Conservation (phyloP, 805 yeast species). For the Ogataea zsoltii region DNA sequence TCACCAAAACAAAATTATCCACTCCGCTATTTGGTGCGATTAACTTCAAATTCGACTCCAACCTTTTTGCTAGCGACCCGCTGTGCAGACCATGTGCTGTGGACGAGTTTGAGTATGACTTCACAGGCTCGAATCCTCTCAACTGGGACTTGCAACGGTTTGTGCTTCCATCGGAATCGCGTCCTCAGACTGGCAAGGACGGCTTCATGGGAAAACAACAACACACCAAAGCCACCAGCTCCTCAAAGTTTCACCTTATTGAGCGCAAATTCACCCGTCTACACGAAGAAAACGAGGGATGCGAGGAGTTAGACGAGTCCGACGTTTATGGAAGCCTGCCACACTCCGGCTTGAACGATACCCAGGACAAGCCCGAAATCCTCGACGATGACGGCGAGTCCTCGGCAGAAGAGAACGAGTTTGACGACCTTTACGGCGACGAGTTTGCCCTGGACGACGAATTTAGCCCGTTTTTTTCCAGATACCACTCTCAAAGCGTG, state of each 20-base stretch:
- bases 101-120: slow-evolving; percentile 33
- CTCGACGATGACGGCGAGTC: slow-evolving; percentile 10
- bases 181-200: neutral
- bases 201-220: neutral
- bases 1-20: neutral
- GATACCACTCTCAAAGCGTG: slow-evolving; percentile 5
- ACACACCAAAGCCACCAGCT: neutral
- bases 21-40: neutral
- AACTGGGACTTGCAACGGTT: slow-evolving; percentile 32
- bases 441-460: slow-evolving; percentile 30
- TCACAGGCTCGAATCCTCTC: slow-evolving; percentile 29
- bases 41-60: neutral
- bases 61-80: slow-evolving; percentile 2
- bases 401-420: slow-evolving; percentile 16
- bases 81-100: slow-evolving; percentile 30
- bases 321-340: neutral
- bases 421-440: slow-evolving; percentile 15
- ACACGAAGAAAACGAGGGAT: neutral
- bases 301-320: neutral
- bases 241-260: neutral
- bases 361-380: neutral
- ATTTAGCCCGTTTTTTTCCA: slow-evolving; percentile 15
- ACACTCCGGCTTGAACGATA: neutral
- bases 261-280: neutral
- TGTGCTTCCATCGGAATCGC: slow-evolving; percentile 5